These are phyloP conservation scores for Lavandula angustifolia DNA, from an alignment of 257 asterid species.

Conservation along the genomic window DNA sequence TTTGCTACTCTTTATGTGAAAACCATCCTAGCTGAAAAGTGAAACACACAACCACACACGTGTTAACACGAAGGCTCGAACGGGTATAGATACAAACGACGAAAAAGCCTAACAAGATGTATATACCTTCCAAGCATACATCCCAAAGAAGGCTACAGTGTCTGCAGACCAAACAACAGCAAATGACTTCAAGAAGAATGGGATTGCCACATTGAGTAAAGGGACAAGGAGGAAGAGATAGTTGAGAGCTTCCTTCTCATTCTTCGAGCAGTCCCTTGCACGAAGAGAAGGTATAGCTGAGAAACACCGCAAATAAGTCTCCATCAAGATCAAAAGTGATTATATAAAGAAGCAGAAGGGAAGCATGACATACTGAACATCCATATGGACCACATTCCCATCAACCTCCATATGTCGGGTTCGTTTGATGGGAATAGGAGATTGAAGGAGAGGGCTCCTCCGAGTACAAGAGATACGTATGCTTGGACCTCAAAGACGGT, in stretches of 20 bases:
- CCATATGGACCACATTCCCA: constrained; percentile 99
- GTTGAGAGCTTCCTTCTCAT: constrained; percentile 94
- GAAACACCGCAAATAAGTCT: constrained; percentile 24
- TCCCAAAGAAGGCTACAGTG: constrained; percentile 67
- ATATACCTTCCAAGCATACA: constrained; percentile 97
- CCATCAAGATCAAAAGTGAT: neutral
- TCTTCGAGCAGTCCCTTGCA: constrained; percentile 94
- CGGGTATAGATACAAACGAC: neutral
- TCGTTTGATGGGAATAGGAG: constrained; percentile 85
- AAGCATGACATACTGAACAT: constrained; percentile 83
- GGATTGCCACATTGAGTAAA: constrained; percentile 71
- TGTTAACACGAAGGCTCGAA: constrained; percentile 7
- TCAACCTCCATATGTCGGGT: constrained; percentile 93
- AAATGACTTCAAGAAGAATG: constrained; percentile 87
- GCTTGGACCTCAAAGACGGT: constrained; percentile 89
- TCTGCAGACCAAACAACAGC: constrained; percentile 98
- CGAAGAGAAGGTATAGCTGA: constrained; percentile 96
- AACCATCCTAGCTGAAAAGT: constrained; percentile 50
- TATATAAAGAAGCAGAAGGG: neutral
- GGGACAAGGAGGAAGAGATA: constrained; percentile 85
- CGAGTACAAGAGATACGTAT: constrained; percentile 68
- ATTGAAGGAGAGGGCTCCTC: constrained; percentile 91
- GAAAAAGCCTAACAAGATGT: neutral
- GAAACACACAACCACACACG: neutral
- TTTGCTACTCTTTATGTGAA: constrained; percentile 40